Conservation (phyloP, 352 stramenopile genomes). For the Pythium graminicola region DNA sequence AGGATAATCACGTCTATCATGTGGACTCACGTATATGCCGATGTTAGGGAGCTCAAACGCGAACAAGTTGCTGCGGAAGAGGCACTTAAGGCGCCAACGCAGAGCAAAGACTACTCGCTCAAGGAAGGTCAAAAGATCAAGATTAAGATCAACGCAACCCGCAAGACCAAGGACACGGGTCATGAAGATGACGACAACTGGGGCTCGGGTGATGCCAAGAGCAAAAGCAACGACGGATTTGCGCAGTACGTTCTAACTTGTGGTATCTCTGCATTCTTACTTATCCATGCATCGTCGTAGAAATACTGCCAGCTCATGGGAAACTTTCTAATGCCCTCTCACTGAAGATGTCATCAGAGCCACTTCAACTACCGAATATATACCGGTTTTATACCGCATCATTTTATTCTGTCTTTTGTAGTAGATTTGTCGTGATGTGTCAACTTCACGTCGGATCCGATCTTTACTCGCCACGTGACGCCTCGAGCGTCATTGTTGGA, state of each 20-base stretch:
- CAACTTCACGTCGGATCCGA: constrained; percentile 20
- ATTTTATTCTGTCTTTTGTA: constrained; percentile 10
- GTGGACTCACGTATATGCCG: too few species aligned
- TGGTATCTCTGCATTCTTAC: not conserved
- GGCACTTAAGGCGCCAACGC: constrained; percentile 23
- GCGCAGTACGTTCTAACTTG: constrained; percentile 14
- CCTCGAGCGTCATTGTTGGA: constrained; percentile 1
- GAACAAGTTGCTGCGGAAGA: constrained; percentile 42
- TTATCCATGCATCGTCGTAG: too few species aligned
- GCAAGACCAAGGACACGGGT: constrained; percentile 42
- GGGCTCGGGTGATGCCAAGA: constrained; percentile 14
- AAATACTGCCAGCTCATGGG: constrained; percentile 37
- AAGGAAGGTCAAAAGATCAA: constrained; percentile 91
- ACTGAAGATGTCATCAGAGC: not conserved
- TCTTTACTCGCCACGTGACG: constrained; percentile 10
- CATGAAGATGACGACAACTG: constrained; percentile 30
- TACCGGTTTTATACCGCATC: not conserved
- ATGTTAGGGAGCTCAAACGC: constrained; percentile 53
- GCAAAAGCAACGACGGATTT: constrained; percentile 26
- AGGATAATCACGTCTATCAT: not conserved
- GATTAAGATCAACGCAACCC: constrained; percentile 71
- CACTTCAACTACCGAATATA: constrained; percentile 17
- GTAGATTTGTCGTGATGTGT: not conserved
- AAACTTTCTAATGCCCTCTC: constrained; percentile 44
- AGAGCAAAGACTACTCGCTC: constrained; percentile 85